Percentiles rank a stretch among this genome's conserved stretches.
Conservation (phyloP, 2,329 filamentous ascomycete genomes). For the Aphanoascus verrucosus region DNA sequence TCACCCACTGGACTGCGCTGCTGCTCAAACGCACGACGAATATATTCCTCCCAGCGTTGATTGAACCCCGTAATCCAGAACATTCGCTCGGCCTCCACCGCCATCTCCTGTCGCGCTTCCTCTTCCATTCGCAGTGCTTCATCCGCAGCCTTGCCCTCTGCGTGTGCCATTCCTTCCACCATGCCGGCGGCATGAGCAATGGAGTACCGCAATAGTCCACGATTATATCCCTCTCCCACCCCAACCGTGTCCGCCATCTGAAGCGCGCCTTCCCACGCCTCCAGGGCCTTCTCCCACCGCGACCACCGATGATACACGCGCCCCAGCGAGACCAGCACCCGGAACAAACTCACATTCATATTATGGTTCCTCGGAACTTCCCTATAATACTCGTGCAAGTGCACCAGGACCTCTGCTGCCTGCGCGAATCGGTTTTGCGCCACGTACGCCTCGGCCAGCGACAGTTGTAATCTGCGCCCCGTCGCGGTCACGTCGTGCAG, state of each 20-base stretch:
- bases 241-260: not conserved
- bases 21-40: not conserved
- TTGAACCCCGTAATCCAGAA: not conserved
- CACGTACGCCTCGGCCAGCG: conserved; percentile 10
- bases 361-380: not conserved
- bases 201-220: not conserved
- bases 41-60: not conserved
- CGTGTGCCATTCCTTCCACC: too few species aligned
- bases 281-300: not conserved
- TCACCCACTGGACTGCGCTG: not conserved
- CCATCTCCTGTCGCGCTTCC: not conserved
- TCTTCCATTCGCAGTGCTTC: not conserved
- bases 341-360: not conserved
- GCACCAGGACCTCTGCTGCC: conserved; percentile 3
- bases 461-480: not conserved
- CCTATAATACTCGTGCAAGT: not conserved
- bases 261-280: not conserved
- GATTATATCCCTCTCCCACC: not conserved
- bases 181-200: not conserved
- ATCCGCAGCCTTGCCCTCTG: too few species aligned
- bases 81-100: not conserved
- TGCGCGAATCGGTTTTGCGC: conserved; percentile 6
- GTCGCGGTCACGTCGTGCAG: conserved; percentile 2
- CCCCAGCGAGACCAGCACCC: not conserved
- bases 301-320: not conserved